Base-by-base conservation (phyloP, 495 filamentous ascomycete species). In the Aspergillus leporis region DNA sequence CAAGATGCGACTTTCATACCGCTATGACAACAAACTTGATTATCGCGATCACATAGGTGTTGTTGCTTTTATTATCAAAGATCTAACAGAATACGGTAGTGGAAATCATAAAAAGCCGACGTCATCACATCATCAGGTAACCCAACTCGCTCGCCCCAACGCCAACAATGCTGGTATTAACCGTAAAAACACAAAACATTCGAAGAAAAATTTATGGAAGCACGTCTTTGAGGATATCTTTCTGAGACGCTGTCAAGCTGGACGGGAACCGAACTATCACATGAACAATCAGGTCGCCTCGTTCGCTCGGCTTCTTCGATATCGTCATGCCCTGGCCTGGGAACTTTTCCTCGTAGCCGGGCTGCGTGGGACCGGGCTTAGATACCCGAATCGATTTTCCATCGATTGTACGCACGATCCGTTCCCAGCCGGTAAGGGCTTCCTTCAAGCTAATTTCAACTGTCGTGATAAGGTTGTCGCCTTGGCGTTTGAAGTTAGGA, bases 341-440 rank as follows among this genome's bases (percentile, higher is more conserved):
- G 62, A 88, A 98, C n/a, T 77, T 77, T 61, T 97, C 92, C 55
- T 84, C 83, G 64, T 82, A 85, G 18, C 90, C 91, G 0, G 93
- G 91, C 51, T 87, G 85, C 5, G 93, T 98, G 0, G 93, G 93
- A 0, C 93, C 93, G 12, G 83, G 76, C 65, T 89, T 90, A 4
- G 85, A 79, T 56, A 98, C 83, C 31, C 77, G 81, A 58, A 98
- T 73, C 57, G 89, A 86, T 68, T 92, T 93, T 60, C 89, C 89
- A 66, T 98, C 94, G 58, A 98, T 97, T 10, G 95, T 98, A n/a
- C 84, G 85, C 18, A 98, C 82, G 38, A 90, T 93, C 34, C 90
- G 86, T 60, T 86, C 84, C 94, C 94, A 98, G 55, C 94, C 94
- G 0, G 93, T 96, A 22, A 98, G 78, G n/a, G 94, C 91, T 76